A percentile compares a stretch with the other conserved stretches of the same genome.
These are phyloP conservation scores for Penicillium sp. DNA, from an alignment of 2,329 filamentous ascomycete species.

Conservation along the genomic window DNA sequence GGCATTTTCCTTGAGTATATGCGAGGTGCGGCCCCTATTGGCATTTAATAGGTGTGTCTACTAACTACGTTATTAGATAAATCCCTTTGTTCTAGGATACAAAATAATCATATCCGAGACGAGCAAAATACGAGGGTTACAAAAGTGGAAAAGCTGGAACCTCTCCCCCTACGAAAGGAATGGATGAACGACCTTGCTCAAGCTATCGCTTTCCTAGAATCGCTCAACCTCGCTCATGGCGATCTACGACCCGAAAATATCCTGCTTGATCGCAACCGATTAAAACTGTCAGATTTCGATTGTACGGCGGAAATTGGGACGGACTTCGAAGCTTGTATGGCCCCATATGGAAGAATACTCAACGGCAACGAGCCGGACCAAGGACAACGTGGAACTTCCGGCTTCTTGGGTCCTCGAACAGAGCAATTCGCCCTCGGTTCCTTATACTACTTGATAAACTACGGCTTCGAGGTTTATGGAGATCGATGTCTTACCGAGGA, in stretches of 20 bases:
- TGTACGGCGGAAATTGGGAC: conserved; percentile 28
- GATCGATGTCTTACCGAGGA: conserved; percentile 27
- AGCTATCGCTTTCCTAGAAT: conserved; percentile 34
- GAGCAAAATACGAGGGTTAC: conserved; percentile 21
- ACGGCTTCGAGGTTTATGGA: conserved; percentile 33
- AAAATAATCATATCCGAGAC: too few relatives aligned
- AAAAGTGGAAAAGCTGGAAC: conserved; percentile 28
- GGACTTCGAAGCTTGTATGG: conserved; percentile 24
- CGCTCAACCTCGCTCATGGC: conserved; percentile 32
- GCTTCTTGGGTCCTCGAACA: conserved; percentile 30
- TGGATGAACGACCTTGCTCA: conserved; percentile 36
- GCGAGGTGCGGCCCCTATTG: too few relatives aligned
- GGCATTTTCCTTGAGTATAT: too few relatives aligned
- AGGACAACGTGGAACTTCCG: conserved; percentile 5
- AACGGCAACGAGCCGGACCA: conserved; percentile 20
- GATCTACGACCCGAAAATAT: conserved; percentile 35
- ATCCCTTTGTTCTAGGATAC: too few relatives aligned
- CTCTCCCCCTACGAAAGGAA: conserved; percentile 25
- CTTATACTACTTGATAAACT: conserved; percentile 34
- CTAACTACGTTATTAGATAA: too few relatives aligned
- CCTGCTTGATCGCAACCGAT: conserved; percentile 26
- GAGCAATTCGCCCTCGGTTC: conserved; percentile 36
- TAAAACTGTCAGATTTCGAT: conserved; percentile 33
- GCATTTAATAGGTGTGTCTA: too few relatives aligned
- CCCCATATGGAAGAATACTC: conserved; percentile 29